Evolutionary conservation across 768 basidiomycete genomes (phyloP), one percentile per base, ranked within the genome.

Genomic region (Lactifluus volemus): DNA sequence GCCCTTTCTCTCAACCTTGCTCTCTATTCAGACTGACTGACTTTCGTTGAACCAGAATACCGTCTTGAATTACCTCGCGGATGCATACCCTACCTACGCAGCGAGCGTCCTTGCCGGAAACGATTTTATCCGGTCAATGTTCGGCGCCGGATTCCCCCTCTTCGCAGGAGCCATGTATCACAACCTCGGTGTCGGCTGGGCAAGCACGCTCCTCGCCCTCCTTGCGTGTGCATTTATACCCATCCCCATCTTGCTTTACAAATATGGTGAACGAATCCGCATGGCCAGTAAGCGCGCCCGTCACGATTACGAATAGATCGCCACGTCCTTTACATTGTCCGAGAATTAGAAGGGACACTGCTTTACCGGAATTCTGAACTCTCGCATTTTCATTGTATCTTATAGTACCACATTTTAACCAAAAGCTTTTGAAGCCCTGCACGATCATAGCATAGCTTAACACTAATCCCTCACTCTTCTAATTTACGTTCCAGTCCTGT

Each of bases 61-160:
- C 34, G 64, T 71, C 25, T 62, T 70, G 38, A 73, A 69, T 54
- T 75, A 75, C 61, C 60, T 72, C 19, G 61, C 71, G 1, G 67
- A 67, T 44, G 72, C 71, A 36, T 75, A 75, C 53, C 70, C 71
- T 1, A 60, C 50, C 0, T 71, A 73, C 56, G 70, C 68, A 2
- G 74, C 73, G 30, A 67, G 67, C 44, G 72, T 74, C 19, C 66
- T 74, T 14, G 73, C 73, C 0, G 73, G 73, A 34, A 74, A 73
- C 52, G 73, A 69, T 54, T 61, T 74, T 9, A 73, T 73, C 64
- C 67, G 73, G 4, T 68, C 71, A 1, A 63, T 67, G 59, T 68
- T 73, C 32, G 60, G 60, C 36, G 53, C 56, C 2, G 49, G 7
- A 1, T 61, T 59, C 30, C 60, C 62, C 2, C 57, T 68, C 25